phyloP scores from a whole-genome alignment of 2,329 filamentous ascomycete genomes.

The Pyricularia grisea region DNA sequence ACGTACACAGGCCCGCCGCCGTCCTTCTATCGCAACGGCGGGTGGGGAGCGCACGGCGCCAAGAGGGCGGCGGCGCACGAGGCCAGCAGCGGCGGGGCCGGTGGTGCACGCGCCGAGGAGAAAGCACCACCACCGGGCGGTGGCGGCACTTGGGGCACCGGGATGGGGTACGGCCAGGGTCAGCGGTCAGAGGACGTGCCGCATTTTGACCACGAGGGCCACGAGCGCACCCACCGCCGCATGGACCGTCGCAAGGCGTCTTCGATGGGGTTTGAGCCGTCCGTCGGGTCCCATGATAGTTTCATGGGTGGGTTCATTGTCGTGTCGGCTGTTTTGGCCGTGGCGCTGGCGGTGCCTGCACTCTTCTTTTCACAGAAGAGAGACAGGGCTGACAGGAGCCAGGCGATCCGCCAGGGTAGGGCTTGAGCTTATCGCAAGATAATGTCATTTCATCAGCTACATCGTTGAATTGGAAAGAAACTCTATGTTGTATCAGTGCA shows the following conservation, averaged over 20 bases:
- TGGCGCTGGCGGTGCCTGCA: conserved; percentile 34
- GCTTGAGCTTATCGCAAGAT: neutral
- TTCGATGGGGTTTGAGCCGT: conserved; percentile 19
- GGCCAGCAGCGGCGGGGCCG: conserved; percentile 21
- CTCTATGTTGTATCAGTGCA: neutral
- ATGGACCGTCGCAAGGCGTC: conserved; percentile 37
- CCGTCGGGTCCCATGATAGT: conserved; percentile 27
- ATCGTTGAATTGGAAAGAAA: neutral
- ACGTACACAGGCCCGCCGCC: conserved; percentile 81
- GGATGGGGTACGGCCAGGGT: conserved; percentile 42
- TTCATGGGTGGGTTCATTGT: conserved; percentile 37
- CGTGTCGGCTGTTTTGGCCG: conserved; percentile 35
- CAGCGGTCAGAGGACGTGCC: conserved; percentile 43
- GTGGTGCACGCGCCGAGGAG: conserved; percentile 13
- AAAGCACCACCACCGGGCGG: conserved; percentile 8
- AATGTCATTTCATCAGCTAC: neutral
- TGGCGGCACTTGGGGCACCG: conserved; percentile 14
- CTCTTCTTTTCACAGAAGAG: neutral
- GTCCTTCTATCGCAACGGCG: conserved; percentile 75
- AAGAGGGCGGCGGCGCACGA: conserved; percentile 49
- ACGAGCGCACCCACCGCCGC: conserved; percentile 63
- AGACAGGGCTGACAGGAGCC: neutral
- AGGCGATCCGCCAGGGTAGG: neutral
- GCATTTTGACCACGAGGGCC: conserved; percentile 69
- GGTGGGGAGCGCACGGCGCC: conserved; percentile 58